Evolutionary conservation across 2,329 filamentous ascomycete genomes (phyloP).

Genomic region (Clonostachys solani): DNA sequence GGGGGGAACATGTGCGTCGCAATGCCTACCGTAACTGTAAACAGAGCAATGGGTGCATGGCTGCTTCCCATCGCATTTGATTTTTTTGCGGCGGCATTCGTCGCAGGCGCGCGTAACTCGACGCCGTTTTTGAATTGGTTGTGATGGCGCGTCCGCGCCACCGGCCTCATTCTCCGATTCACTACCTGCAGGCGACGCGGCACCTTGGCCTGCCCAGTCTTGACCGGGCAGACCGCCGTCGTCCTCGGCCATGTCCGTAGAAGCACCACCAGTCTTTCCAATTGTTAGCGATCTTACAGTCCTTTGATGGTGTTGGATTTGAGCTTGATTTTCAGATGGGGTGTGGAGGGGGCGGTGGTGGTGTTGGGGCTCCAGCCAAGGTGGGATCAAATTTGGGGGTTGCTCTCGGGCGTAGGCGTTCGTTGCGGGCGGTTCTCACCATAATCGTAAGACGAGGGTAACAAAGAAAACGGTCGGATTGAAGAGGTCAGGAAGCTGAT

Average conservation of each 20-base stretch:
- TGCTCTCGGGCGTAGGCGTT: slow-evolving; percentile 1
- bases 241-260: slow-evolving; percentile 37
- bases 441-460: neutral
- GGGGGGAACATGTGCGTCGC: neutral
- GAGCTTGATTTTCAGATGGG: no score
- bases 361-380: neutral
- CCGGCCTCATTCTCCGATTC: slow-evolving; percentile 36
- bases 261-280: slow-evolving; percentile 13
- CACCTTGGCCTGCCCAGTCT: slow-evolving; percentile 24
- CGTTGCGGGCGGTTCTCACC: slow-evolving; percentile 3
- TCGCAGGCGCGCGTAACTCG: slow-evolving; percentile 79
- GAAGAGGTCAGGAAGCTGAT: neutral
- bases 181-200: slow-evolving; percentile 35
- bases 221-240: slow-evolving; percentile 29
- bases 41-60: slow-evolving; percentile 95
- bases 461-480: neutral
- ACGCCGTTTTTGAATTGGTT: slow-evolving; percentile 70
- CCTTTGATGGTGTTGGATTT: neutral
- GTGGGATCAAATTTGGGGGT: neutral
- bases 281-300: slow-evolving; percentile 8
- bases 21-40: slow-evolving; percentile 84
- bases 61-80: slow-evolving; percentile 83
- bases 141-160: slow-evolving; percentile 28
- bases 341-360: neutral
- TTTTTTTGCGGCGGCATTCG: slow-evolving; percentile 80